Evolutionary conservation across 2,329 filamentous ascomycete species (phyloP).

Genomic region (Xylaria sp.): DNA sequence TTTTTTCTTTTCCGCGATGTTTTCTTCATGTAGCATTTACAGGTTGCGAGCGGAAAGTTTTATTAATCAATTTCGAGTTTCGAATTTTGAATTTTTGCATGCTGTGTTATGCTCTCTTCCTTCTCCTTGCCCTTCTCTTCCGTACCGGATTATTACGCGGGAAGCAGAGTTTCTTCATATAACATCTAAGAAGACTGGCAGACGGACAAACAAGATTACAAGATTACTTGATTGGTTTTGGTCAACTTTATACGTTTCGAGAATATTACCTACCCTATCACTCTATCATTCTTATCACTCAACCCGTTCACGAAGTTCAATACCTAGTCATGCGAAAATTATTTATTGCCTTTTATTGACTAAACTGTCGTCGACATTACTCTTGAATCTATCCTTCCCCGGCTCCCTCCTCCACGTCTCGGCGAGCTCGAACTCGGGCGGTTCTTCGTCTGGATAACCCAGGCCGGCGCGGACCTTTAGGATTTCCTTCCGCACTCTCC

Average conservation of each 20-base stretch:
- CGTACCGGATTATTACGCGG: constrained; percentile 1
- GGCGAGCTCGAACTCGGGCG: constrained; percentile 72
- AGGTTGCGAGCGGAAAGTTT: constrained; percentile 13
- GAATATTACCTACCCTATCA: no score
- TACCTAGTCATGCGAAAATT: background rate
- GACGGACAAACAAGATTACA: no score
- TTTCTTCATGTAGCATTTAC: constrained; percentile 29
- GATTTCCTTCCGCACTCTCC: constrained; percentile 78
- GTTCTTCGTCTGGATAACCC: constrained; percentile 73
- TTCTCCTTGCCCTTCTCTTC: background rate
- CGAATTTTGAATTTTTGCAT: constrained; percentile 3
- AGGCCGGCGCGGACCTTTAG: constrained; percentile 74
- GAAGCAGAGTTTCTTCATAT: no score
- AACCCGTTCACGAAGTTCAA: background rate
- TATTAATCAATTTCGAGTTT: no score
- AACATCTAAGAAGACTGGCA: no score
- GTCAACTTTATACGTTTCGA: background rate
- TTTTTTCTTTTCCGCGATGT: no score
- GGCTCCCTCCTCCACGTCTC: constrained; percentile 76
- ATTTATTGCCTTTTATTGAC: constrained; percentile 44
- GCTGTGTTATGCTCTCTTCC: background rate
- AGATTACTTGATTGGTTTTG: no score
- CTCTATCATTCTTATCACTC: no score
- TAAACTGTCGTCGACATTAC: constrained; percentile 59
- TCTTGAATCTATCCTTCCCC: constrained; percentile 55